Base-by-base conservation (phyloP, 495 filamentous ascomycete genomes). In the Mycothermus thermophilus region DNA sequence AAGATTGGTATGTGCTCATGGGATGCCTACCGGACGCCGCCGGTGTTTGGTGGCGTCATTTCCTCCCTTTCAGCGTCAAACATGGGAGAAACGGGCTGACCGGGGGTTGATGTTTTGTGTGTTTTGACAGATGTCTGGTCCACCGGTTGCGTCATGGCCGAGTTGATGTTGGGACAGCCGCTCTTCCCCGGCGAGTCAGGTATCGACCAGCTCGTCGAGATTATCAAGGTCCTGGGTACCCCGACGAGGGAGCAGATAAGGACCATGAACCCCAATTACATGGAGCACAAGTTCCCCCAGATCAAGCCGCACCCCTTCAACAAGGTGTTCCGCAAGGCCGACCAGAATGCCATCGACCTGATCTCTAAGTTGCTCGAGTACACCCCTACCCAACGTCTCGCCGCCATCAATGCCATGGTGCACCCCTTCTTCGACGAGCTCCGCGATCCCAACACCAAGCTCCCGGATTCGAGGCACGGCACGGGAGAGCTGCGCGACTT, bases 251-350 rank as follows among this genome's bases (percentile, higher is more conserved):
- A 99, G 48, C 90, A 99, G 50, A 99, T 99, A 51, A 83, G 90
- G 35, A 99, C 90, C 30, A 99, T 99, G 92, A 99, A 99, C 55
- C 92, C 90, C 34, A 99, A 99, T 59, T 96, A 99, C 60, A 99
- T 99, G 90, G 90, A 96, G 61, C 90, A 99, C 62, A 96, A 96
- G 62, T 99, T 99, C 54, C 92, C 90, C 27, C 90, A 99, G 54
- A 99, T 99, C 69, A 99, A 99, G 66, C 90, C 90, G 25, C 90
- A 97, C 51, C 90, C 90, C 8, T 97, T 97, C 69, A 87, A 81
- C 55, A 97, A 96, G 72, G 90, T 97, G 14, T 96, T 97, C 74
- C 78, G 92, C 37, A 90, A 84, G 71, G 90, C 90, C 16, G 81
- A 90, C 34, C 66, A 72, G 10, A 83, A 87, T 53, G 90, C 90